These are phyloP conservation scores for Citrullus colocynthis DNA, from an alignment of 306 rosid genomes.

Conservation along the genomic window DNA sequence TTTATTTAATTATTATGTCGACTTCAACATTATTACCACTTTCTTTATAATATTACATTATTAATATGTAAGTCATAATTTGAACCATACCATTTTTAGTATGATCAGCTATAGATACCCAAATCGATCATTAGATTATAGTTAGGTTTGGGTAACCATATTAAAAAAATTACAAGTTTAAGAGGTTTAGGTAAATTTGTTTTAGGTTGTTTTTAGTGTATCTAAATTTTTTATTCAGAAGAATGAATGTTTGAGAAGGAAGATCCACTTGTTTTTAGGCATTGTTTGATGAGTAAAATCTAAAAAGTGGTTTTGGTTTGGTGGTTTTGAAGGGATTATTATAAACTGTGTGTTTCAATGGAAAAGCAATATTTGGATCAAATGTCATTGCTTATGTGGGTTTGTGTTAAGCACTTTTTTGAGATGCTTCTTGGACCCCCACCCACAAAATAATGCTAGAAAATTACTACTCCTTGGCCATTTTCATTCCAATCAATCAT, in stretches of 20 bases:
- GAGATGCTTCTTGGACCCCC: slow-evolving; percentile 5
- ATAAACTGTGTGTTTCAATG: neutral
- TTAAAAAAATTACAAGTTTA: neutral
- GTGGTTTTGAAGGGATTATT: neutral
- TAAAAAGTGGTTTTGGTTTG: neutral
- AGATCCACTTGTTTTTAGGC: neutral
- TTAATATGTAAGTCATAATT: neutral
- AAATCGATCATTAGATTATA: neutral
- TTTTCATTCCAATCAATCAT: slow-evolving; percentile 1
- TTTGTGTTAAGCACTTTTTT: neutral
- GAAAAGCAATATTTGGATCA: neutral
- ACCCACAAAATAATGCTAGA: neutral
- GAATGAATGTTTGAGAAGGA: neutral
- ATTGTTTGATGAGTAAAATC: neutral
- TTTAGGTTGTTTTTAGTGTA: neutral
- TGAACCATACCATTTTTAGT: neutral
- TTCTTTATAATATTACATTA: neutral
- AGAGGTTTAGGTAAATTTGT: neutral
- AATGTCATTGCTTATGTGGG: neutral
- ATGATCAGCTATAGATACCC: no score
- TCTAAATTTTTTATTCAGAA: no score
- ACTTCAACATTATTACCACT: no score
- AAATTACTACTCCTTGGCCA: neutral
- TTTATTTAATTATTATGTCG: no score
- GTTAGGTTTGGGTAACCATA: neutral